Evolutionary conservation across 2,329 filamentous ascomycete species (phyloP), one percentile per base, ranked within the genome.

Genomic region (Colletotrichum sp.): DNA sequence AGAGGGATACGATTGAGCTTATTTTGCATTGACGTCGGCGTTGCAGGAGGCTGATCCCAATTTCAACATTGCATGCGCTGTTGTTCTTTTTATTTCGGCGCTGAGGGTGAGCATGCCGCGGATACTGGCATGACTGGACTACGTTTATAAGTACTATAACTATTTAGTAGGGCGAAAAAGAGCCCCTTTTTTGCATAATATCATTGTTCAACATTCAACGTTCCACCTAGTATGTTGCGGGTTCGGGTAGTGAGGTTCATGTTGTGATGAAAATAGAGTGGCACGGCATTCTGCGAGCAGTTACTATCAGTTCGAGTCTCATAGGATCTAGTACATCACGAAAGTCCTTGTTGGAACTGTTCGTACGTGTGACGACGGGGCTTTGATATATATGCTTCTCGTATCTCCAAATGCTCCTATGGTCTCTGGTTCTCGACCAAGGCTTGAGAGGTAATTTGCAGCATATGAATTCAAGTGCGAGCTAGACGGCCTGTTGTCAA

Each of bases 31-130:
- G 73, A 64, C 30, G 70, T 73, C 69, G 73, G 73, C 73, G 73
- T 75, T 75, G 73, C 63, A 48, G 69, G 70, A 75, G 73, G 73
- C 69, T 73, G 70, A 73, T 75, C 73, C 59, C 69, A 75, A 52
- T 69, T 75, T 73, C 73, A 75, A 73, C 73, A 73, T 75, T 71
- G 73, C 63, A 73, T 73, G 73, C 73, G 65, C 73, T 73, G 13
- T 66, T 66, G 58, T 61, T 65, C 26, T 62, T 28, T 52, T 59
- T 14, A 62, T 52, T 64, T 34, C 36, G 69, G 73, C 69, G 73
- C 73, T 69, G 48, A 48, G 73, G n/a, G 36, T 63, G 43, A 64
- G 69, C 69, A 52, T 69, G 58, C 48, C 69, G 52, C 30, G 64
- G 73, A 73, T 59, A 69, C 26, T 26, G 63, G 58, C 73, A 59